These are phyloP conservation scores for Phycomyces nitens DNA, from an alignment of 192 early-diverging fungal genomes.

Conservation along the genomic window DNA sequence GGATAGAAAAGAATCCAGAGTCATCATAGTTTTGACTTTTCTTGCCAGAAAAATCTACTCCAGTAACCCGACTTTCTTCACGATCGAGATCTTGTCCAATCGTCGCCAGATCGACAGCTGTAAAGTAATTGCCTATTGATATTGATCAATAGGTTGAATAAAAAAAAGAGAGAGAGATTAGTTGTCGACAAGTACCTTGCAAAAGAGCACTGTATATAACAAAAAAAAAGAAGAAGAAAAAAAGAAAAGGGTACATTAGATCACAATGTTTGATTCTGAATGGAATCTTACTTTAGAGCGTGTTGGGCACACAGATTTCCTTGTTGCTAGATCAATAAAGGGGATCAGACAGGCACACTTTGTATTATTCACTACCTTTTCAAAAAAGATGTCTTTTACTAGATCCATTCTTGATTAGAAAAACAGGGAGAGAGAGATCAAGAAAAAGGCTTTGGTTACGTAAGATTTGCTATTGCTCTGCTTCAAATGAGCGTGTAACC, in stretches of 20 bases:
- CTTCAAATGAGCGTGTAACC: too few species aligned
- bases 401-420: slow-evolving; percentile 24
- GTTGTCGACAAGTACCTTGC: too few species aligned
- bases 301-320: slow-evolving; percentile 81
- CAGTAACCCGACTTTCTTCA: slow-evolving; percentile 49
- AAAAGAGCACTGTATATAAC: slow-evolving; percentile 55
- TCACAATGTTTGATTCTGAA: too few species aligned
- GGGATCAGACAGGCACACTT: background rate
- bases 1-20: slow-evolving; percentile 73
- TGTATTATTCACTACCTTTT: slow-evolving; percentile 21
- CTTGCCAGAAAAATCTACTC: background rate
- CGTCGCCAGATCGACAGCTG: slow-evolving; percentile 70
- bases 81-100: slow-evolving; percentile 66
- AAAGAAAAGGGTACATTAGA: too few species aligned
- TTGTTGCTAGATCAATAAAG: slow-evolving; percentile 59
- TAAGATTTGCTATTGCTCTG: too few species aligned
- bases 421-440: background rate
- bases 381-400: slow-evolving; percentile 27
- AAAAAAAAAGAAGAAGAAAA: too few species aligned
- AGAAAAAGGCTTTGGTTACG: too few species aligned
- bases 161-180: background rate
- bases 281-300: slow-evolving; percentile 56
- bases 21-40: slow-evolving; percentile 56
- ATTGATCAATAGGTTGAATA: background rate
- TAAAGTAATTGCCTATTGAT: slow-evolving; percentile 58